Evolutionary conservation across 306 rosid species (phyloP), one percentile per base, ranked within the genome.

Genomic region (Pterocarpus santalinus): DNA sequence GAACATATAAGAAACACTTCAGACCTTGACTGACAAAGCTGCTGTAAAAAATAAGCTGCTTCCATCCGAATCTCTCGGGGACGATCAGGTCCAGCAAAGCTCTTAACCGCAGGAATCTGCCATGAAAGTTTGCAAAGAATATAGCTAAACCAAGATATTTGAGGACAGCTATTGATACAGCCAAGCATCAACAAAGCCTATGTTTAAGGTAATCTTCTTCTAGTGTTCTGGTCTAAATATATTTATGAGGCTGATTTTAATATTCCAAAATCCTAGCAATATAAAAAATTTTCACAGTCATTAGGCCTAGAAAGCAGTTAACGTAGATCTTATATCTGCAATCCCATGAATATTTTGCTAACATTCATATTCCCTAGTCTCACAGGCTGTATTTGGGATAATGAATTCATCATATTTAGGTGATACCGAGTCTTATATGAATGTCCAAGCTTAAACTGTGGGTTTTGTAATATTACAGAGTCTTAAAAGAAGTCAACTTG

Each of bases 1-100:
- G 12, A 69, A 64, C 28, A 67, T 46, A 73, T 75, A 67, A 32
- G 78, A 69, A 69, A 47, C 77, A 76, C 67, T 82, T 60, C 75
- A 73, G 47, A 96, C 99, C 98, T 92, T 77, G 98, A 96, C 81
- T 92, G 98, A 90, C 99, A 96, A 88, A 96, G 99, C 88, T 93
- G 98, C 90, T 92, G 99, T 76, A 90, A 81, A 83, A 96, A 92
- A 83, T 79, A 87, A 71, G 98, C 98, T 77, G 99, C 97, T 90
- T 96, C 99, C 94, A 96, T 93, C 32, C 99, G 99, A 87, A 96
- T 90, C 86, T 96, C 99, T 65, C 99, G 90, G 41, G 97, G 94
- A 55, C 97, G 97, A 85, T 91, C 97, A 66, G 97, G 94, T 38
- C 87, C 89, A 7, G 99, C 94, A 87, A 96, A 96, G 86, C 94